Evolutionary conservation across 768 basidiomycete species (phyloP).

Genomic region (Tulasnella sp.): DNA sequence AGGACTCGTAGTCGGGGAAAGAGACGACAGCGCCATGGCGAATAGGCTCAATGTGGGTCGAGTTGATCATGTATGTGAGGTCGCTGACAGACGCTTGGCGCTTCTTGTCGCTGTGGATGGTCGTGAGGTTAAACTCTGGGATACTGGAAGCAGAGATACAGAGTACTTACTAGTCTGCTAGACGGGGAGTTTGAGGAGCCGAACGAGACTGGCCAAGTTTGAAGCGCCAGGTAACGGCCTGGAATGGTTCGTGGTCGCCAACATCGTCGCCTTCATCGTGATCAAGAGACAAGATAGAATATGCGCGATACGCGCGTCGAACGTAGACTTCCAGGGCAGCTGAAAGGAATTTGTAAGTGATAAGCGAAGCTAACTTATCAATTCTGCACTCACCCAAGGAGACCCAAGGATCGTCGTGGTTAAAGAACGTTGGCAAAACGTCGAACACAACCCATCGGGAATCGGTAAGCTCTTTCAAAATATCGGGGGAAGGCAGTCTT

Average conservation of each 20-base stretch:
- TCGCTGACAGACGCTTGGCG: slow-evolving; percentile 93
- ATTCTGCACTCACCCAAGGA: slow-evolving; percentile 48
- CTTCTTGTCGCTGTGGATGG: slow-evolving; percentile 39
- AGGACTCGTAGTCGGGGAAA: slow-evolving; percentile 61
- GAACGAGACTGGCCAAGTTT: slow-evolving; percentile 83
- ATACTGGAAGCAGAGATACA: neutral
- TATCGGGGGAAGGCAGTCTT: slow-evolving; percentile 74
- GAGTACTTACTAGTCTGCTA: slow-evolving; percentile 25
- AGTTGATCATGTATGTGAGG: slow-evolving; percentile 81
- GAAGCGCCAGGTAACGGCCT: slow-evolving; percentile 87
- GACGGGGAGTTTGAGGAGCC: slow-evolving; percentile 68
- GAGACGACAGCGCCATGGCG: slow-evolving; percentile 88
- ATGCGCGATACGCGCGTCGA: slow-evolving; percentile 90
- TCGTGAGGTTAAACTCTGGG: neutral
- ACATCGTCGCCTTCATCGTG: slow-evolving; percentile 84
- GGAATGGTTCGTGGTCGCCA: slow-evolving; percentile 73
- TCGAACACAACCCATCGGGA: slow-evolving; percentile 96
- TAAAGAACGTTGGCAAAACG: slow-evolving; percentile 93
- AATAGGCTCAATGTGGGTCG: slow-evolving; percentile 66
- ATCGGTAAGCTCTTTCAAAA: slow-evolving; percentile 87
- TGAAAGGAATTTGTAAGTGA: slow-evolving; percentile 21
- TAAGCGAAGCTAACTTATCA: neutral
- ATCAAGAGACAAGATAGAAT: slow-evolving; percentile 81
- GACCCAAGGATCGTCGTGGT: slow-evolving; percentile 72
- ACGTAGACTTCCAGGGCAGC: slow-evolving; percentile 95